These are phyloP conservation scores for Paramecium pentaurelia DNA, from an alignment of 73 alveolate species.

Conservation along the genomic window DNA sequence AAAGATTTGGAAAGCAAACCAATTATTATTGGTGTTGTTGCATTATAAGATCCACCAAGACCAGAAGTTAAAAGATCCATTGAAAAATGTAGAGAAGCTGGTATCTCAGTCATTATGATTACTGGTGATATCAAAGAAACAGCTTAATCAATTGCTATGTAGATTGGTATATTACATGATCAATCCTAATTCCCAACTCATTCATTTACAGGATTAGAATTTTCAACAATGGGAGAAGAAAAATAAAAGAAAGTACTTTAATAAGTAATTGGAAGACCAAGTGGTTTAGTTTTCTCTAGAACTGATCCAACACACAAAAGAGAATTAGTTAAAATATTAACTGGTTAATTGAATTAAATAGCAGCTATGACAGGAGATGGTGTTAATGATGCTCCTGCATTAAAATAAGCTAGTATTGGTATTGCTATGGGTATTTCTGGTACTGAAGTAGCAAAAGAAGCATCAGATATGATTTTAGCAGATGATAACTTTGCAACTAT, in stretches of 20 bases:
- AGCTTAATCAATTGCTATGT: slow-evolving; percentile 94
- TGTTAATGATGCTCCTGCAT: slow-evolving; percentile 99
- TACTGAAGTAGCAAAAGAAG: slow-evolving; percentile 99
- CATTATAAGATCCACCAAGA: slow-evolving; percentile 95
- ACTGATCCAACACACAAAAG: slow-evolving; percentile 94
- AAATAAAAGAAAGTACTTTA: slow-evolving; percentile 20
- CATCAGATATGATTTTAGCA: slow-evolving; percentile 98
- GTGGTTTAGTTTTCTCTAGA: slow-evolving; percentile 82
- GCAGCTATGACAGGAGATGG: slow-evolving; percentile 99
- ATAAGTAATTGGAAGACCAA: slow-evolving; percentile 53
- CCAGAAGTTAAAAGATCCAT: slow-evolving; percentile 92
- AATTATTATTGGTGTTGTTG: slow-evolving; percentile 87
- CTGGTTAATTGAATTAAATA: slow-evolving; percentile 69
- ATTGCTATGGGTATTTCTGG: slow-evolving; percentile 99
- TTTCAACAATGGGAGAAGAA: slow-evolving; percentile 69
- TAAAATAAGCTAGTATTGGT: slow-evolving; percentile 98
- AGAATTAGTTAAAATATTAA: slow-evolving; percentile 76
- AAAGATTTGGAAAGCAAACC: slow-evolving; percentile 68
- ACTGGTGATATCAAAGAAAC: slow-evolving; percentile 97
- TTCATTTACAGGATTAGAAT: slow-evolving; percentile 79
- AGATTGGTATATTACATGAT: slow-evolving; percentile 77
- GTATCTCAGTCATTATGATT: slow-evolving; percentile 95
- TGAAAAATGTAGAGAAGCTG: slow-evolving; percentile 92
- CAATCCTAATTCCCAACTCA: slow-evolving; percentile 56
- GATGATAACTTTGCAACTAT: slow-evolving; percentile 99